Evolutionary conservation across 805 yeast species (phyloP).

Genomic region (Cyberlindnera maritima): DNA sequence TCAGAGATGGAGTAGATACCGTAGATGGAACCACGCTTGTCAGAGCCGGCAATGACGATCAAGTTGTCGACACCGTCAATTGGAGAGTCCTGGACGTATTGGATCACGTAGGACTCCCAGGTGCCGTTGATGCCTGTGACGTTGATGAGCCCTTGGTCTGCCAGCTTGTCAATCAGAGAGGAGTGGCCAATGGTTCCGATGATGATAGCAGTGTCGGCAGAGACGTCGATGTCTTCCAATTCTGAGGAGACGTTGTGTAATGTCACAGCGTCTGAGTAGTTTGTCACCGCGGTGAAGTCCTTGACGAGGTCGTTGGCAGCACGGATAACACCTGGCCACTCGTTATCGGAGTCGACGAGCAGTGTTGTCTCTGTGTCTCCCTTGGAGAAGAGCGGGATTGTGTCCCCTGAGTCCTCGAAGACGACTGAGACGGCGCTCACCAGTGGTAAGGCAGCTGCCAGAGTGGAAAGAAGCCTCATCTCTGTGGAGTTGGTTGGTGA

Average conservation of each 20-base stretch:
- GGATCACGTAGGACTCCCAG: slow-evolving; percentile 13
- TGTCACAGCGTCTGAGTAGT: neutral
- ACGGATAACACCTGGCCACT: slow-evolving; percentile 15
- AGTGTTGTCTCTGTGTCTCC: slow-evolving; percentile 1
- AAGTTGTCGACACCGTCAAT: slow-evolving; percentile 1
- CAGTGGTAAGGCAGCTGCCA: neutral
- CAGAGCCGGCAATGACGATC: slow-evolving; percentile 13
- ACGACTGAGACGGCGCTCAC: neutral
- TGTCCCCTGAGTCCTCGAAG: slow-evolving; percentile 1
- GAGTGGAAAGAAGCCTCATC: neutral
- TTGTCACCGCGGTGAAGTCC: slow-evolving; percentile 9
- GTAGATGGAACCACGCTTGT: slow-evolving; percentile 15
- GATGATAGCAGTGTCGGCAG: slow-evolving; percentile 9
- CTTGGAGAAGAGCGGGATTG: slow-evolving; percentile 3
- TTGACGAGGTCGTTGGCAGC: slow-evolving; percentile 10
- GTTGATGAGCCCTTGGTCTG: neutral
- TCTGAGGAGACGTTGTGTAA: neutral
- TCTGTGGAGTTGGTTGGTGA: too few species aligned
- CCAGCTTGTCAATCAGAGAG: slow-evolving; percentile 5
- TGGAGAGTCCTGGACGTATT: slow-evolving; percentile 5
- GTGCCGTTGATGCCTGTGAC: slow-evolving; percentile 3
- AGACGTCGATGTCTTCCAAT: neutral
- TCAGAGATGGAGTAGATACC: slow-evolving; percentile 13
- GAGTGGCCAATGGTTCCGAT: slow-evolving; percentile 15
- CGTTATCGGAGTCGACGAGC: slow-evolving; percentile 4